Percentiles rank a stretch among this genome's conserved stretches.
Evolutionary conservation across 345 rosid species (phyloP).

Genomic region (Eucalyptus pumila): DNA sequence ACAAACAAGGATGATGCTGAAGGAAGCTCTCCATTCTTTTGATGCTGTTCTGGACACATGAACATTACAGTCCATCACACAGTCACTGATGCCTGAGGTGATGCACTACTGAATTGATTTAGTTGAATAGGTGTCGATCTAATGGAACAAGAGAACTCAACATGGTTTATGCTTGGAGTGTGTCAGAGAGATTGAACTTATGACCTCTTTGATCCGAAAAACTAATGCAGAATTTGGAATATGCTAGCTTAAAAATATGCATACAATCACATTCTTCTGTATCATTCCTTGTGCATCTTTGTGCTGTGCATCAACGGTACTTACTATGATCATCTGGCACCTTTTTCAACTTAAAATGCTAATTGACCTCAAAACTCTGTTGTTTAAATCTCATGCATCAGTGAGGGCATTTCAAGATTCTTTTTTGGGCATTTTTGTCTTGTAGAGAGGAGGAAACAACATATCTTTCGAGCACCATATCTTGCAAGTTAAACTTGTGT

Average conservation of each 20-base stretch:
- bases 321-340: neutral
- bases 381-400: too few species aligned
- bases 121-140: neutral
- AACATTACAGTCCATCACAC: neutral
- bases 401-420: too few species aligned
- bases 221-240: neutral
- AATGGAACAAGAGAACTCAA: neutral
- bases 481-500: neutral
- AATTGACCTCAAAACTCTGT: too few species aligned
- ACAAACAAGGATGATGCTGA: slow-evolving; percentile 24
- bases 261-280: neutral
- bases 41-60: slow-evolving; percentile 17
- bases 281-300: neutral
- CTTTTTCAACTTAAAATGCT: neutral
- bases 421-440: neutral
- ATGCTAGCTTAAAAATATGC: neutral
- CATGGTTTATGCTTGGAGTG: neutral
- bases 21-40: slow-evolving; percentile 76
- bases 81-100: neutral
- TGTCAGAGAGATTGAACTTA: neutral
- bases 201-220: neutral
- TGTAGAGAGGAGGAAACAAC: neutral
- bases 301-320: neutral
- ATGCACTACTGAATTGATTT: neutral
- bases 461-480: neutral